phyloP scores from a whole-genome alignment of 2,329 filamentous ascomycete genomes.

The Fusarium pseudonygamai region DNA sequence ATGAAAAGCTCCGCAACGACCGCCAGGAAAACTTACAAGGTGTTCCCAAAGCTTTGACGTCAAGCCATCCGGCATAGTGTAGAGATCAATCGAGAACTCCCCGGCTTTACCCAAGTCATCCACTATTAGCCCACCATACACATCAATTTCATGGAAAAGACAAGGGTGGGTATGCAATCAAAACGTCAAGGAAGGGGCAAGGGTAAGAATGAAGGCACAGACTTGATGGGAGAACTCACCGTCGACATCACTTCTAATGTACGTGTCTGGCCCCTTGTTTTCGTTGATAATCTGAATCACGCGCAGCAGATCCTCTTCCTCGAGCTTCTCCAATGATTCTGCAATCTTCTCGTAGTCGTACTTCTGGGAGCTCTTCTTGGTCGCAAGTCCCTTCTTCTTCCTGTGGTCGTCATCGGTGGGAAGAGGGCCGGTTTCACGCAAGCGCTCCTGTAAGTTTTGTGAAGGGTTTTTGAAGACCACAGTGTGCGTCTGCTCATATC shows the following conservation, averaged over 20 bases:
- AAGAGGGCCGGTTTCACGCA: constrained; percentile 88
- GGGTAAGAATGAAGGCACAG: neutral
- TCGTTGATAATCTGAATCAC: constrained; percentile 99
- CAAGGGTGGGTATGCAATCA: constrained; percentile 4
- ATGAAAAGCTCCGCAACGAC: neutral
- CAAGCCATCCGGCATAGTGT: constrained; percentile 90
- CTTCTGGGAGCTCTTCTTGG: constrained; percentile 80
- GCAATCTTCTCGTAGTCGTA: constrained; percentile 96
- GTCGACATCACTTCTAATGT: constrained; percentile 97
- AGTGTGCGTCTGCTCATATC: constrained; percentile 84
- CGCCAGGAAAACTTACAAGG: constrained; percentile 54
- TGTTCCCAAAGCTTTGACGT: constrained; percentile 98
- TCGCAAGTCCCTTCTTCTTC: constrained; percentile 69
- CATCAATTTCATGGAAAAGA: constrained; percentile 45
- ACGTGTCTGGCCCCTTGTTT: constrained; percentile 92
- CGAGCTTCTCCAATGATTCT: constrained; percentile 86
- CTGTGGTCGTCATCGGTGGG: constrained; percentile 75
- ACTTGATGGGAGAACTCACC: constrained; percentile 65
- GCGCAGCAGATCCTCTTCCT: constrained; percentile 91
- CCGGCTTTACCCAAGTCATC: constrained; percentile 68
- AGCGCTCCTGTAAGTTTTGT: constrained; percentile 78
- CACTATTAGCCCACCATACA: constrained; percentile 48
- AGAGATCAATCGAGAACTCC: constrained; percentile 97
- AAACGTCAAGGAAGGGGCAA: neutral
- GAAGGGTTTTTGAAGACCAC: constrained; percentile 94